A percentile compares a stretch with the other conserved stretches of the same genome.
phyloP scores from a whole-genome alignment of 192 early-diverging fungal species.

The Jimgerdemannia lactiflua region DNA sequence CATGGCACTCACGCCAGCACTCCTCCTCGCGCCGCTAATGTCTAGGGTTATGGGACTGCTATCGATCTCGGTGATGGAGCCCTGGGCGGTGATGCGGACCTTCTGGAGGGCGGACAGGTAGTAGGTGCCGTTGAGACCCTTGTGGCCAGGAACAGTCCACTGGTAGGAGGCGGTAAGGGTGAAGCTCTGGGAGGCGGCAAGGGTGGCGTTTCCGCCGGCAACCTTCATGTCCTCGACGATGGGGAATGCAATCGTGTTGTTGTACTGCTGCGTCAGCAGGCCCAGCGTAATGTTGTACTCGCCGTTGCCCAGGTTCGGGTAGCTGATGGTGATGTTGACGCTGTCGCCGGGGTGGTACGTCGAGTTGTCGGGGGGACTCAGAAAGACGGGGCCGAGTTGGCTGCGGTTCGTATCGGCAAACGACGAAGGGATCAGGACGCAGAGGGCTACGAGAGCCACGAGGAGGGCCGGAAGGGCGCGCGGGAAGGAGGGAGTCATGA shows the following conservation, averaged over 20 bases:
- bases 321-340: conserved; percentile 21
- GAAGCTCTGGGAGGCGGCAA: background rate
- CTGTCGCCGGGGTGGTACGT: conserved; percentile 22
- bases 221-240: background rate
- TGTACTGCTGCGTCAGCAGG: conserved; percentile 12
- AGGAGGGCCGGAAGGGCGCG: background rate
- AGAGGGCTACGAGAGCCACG: background rate
- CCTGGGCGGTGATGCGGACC: background rate
- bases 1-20: background rate
- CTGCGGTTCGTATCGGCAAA: background rate
- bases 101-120: background rate
- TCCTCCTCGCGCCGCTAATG: background rate
- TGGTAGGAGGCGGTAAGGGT: background rate
- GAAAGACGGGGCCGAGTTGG: background rate
- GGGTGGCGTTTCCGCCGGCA: background rate
- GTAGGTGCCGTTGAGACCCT: background rate
- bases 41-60: background rate
- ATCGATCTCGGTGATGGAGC: background rate
- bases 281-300: conserved; percentile 21
- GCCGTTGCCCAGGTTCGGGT: conserved; percentile 32
- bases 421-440: background rate
- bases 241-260: background rate
- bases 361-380: conserved; percentile 14
- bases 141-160: background rate
- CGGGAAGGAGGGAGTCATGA: background rate